A percentile compares a stretch with the other conserved stretches of the same genome.
Conservation (phyloP, 805 yeast genomes). For the Middelhovenomyces tepae region DNA sequence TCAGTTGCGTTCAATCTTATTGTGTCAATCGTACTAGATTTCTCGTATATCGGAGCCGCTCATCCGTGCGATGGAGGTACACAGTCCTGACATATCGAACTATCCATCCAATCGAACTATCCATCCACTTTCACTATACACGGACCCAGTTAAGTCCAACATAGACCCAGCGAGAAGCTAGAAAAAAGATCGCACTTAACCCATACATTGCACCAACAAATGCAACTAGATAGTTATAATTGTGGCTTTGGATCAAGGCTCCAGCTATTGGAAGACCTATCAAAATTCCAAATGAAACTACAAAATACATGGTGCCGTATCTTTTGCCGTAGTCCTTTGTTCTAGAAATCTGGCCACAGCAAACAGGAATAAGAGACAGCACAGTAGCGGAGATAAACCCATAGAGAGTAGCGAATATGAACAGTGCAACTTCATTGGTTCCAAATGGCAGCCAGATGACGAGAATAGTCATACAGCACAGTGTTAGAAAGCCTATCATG, state of each 20-base stretch:
- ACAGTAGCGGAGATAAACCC: slow-evolving; percentile 53
- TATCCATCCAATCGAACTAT: too few relatives aligned
- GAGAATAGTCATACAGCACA: slow-evolving; percentile 27
- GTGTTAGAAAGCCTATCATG: slow-evolving; percentile 30
- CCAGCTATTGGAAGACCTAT: slow-evolving; percentile 45
- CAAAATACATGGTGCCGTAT: slow-evolving; percentile 48
- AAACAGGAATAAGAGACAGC: slow-evolving; percentile 48
- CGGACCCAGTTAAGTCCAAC: too few relatives aligned
- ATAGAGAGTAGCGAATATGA: slow-evolving; percentile 40
- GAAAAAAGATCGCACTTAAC: slow-evolving; percentile 1
- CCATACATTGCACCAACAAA: slow-evolving; percentile 8
- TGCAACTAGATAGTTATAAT: slow-evolving; percentile 9
- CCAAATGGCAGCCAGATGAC: slow-evolving; percentile 40
- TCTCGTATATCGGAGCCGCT: too few relatives aligned
- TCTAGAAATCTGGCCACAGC: slow-evolving; percentile 50
- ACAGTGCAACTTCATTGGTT: slow-evolving; percentile 27
- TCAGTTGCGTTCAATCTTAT: too few relatives aligned
- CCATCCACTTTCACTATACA: too few relatives aligned
- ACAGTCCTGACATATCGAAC: too few relatives aligned
- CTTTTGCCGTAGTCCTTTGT: slow-evolving; percentile 47
- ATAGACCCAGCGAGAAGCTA: neutral
- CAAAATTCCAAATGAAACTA: slow-evolving; percentile 44
- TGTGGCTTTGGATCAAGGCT: slow-evolving; percentile 28
- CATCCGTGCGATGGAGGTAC: too few relatives aligned
- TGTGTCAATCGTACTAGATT: too few relatives aligned